These are phyloP conservation scores for Neopestalotiopsis rosae DNA, from an alignment of 2,329 filamentous ascomycete genomes.

Conservation along the genomic window DNA sequence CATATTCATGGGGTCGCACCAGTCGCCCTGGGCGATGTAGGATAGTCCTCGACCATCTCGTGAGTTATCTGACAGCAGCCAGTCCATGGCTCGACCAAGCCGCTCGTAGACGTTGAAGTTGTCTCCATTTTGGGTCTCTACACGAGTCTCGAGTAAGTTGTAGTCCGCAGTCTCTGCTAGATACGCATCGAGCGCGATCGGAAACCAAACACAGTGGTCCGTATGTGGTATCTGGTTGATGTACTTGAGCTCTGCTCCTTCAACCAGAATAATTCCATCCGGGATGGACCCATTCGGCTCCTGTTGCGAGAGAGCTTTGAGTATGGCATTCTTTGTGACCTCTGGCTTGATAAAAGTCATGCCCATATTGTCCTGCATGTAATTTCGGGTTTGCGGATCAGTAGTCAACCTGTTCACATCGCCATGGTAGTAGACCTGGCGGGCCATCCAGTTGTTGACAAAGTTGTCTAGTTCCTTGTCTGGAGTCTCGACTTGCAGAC, in stretches of 20 bases:
- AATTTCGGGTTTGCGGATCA: constrained; percentile 64
- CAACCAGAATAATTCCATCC: constrained; percentile 58
- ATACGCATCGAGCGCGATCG: constrained; percentile 59
- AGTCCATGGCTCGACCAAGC: constrained; percentile 62
- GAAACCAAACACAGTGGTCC: constrained; percentile 64
- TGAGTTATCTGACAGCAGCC: constrained; percentile 48
- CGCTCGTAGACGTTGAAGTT: constrained; percentile 58
- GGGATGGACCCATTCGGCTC: constrained; percentile 62
- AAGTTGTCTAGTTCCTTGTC: constrained; percentile 61
- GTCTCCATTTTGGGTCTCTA: constrained; percentile 48
- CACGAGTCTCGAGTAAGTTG: constrained; percentile 48
- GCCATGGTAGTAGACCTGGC: constrained; percentile 63
- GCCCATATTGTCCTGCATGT: constrained; percentile 65
- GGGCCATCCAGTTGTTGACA: constrained; percentile 64
- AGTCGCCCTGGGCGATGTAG: constrained; percentile 64
- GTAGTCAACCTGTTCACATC: constrained; percentile 64
- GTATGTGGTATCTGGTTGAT: constrained; percentile 67
- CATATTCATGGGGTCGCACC: constrained; percentile 69
- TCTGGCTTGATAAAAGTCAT: constrained; percentile 61
- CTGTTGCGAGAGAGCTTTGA: constrained; percentile 58
- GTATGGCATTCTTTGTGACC: constrained; percentile 52
- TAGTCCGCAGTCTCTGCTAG: constrained; percentile 61
- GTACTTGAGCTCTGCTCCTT: constrained; percentile 63
- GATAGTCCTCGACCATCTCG: constrained; percentile 59
- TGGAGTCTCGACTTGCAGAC: constrained; percentile 57